Conservation (phyloP, 768 basidiomycete species). For the Leccinellum albellum region DNA sequence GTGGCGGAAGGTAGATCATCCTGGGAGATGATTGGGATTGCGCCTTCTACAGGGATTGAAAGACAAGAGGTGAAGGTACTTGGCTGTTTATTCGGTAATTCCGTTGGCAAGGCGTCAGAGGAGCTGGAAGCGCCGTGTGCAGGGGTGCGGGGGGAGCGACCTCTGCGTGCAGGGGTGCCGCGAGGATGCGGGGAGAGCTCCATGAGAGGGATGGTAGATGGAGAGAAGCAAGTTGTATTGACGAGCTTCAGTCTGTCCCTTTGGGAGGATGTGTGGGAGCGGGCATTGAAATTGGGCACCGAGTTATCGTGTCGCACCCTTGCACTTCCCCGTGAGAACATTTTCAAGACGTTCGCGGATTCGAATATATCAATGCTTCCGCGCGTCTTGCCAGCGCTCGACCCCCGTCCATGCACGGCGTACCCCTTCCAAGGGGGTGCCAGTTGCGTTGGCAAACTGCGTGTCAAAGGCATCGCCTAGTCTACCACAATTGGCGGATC, state of each 20-base stretch:
- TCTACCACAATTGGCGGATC: background rate
- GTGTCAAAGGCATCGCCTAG: background rate
- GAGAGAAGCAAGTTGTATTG: background rate
- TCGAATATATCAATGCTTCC: slow-evolving; percentile 31
- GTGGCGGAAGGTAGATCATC: slow-evolving; percentile 35
- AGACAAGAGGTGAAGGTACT: slow-evolving; percentile 63
- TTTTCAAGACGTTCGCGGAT: slow-evolving; percentile 30
- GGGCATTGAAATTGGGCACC: slow-evolving; percentile 39
- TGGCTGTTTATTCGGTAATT: slow-evolving; percentile 47
- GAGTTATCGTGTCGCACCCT: slow-evolving; percentile 37
- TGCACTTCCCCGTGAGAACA: slow-evolving; percentile 32
- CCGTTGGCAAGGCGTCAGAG: slow-evolving; percentile 44
- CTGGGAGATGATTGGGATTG: slow-evolving; percentile 56
- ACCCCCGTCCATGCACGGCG: slow-evolving; percentile 11
- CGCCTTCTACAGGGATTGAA: slow-evolving; percentile 74
- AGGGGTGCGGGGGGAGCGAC: slow-evolving; percentile 56
- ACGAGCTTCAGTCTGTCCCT: slow-evolving; percentile 13
- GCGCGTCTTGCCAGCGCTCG: slow-evolving; percentile 31
- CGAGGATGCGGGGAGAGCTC: slow-evolving; percentile 47
- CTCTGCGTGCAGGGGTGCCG: slow-evolving; percentile 59
- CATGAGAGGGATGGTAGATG: slow-evolving; percentile 31
- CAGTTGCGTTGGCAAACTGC: background rate
- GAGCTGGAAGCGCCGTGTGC: slow-evolving; percentile 40
- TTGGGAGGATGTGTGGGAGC: slow-evolving; percentile 37
- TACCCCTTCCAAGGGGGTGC: too few relatives aligned